A percentile compares a stretch with the other conserved stretches of the same genome.
These are phyloP conservation scores for Arctium minus DNA, from an alignment of 129 eudicot genomes.

Conservation along the genomic window DNA sequence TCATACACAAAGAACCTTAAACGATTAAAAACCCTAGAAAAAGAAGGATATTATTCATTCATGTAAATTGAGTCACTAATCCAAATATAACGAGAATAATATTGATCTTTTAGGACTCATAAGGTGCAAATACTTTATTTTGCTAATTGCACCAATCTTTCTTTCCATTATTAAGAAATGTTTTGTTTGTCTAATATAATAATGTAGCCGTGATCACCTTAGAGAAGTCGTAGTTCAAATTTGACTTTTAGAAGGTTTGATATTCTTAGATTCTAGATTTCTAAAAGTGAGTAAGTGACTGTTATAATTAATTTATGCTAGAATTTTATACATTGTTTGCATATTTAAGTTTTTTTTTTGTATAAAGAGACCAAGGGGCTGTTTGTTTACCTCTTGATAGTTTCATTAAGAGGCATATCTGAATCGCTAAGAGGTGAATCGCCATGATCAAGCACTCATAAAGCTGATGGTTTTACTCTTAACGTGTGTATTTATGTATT, in stretches of 20 bases:
- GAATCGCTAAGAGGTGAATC: no score
- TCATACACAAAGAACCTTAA: slow-evolving; percentile 7
- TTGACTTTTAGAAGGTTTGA: neutral
- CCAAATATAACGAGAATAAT: neutral
- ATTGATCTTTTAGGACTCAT: slow-evolving; percentile 4
- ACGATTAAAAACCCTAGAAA: slow-evolving; percentile 17
- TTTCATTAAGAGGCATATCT: no score
- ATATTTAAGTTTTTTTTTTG: neutral
- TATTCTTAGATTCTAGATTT: neutral
- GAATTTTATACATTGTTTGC: neutral
- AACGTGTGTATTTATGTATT: neutral
- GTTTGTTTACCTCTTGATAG: no score
- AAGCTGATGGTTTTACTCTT: neutral
- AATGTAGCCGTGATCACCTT: neutral
- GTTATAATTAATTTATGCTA: neutral
- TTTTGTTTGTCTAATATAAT: neutral
- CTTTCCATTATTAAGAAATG: neutral
- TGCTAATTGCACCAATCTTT: slow-evolving; percentile 3
- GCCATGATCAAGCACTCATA: neutral
- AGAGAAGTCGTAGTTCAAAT: neutral
- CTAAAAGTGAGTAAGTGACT: neutral
- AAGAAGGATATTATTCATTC: neutral
- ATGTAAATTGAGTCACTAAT: neutral
- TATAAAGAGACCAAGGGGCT: neutral
- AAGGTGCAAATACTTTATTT: neutral